These are phyloP conservation scores for Camellia granthamiana DNA, from an alignment of 148 eudicot genomes.

Conservation along the genomic window DNA sequence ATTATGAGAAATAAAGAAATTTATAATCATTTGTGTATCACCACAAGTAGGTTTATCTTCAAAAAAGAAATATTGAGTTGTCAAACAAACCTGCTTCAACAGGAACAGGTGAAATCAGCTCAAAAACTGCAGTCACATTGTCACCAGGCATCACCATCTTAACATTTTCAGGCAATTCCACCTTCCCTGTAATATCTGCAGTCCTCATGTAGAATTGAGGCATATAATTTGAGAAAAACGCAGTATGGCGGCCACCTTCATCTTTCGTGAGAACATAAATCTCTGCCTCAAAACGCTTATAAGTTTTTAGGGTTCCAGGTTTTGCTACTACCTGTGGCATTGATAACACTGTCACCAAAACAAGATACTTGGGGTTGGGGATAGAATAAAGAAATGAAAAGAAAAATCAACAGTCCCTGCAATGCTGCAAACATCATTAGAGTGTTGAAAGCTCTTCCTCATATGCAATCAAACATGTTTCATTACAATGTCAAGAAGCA, in stretches of 20 bases:
- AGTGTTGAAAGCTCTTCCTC: neutral
- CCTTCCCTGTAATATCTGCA: slow-evolving; percentile 72
- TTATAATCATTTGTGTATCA: neutral
- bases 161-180: slow-evolving; percentile 37
- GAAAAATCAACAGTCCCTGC: neutral
- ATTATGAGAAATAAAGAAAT: neutral
- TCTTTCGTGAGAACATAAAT: slow-evolving; percentile 83
- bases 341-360: neutral
- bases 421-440: neutral
- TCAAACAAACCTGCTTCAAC: slow-evolving; percentile 59
- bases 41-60: slow-evolving; percentile 11
- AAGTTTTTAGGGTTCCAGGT: slow-evolving; percentile 59
- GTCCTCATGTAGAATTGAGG: slow-evolving; percentile 89
- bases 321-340: slow-evolving; percentile 68
- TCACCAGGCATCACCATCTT: slow-evolving; percentile 17
- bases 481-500: neutral
- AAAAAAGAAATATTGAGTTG: neutral
- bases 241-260: slow-evolving; percentile 85
- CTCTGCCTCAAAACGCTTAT: slow-evolving; percentile 71
- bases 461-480: neutral
- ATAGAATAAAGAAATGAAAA: neutral
- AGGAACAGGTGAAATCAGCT: slow-evolving; percentile 42
- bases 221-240: slow-evolving; percentile 64
- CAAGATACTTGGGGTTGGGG: neutral
- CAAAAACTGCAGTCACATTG: slow-evolving; percentile 67